Evolutionary conservation across 148 eudicot species (phyloP), one percentile per base, ranked within the genome.

Genomic region (Pharnaceum exiguum): DNA sequence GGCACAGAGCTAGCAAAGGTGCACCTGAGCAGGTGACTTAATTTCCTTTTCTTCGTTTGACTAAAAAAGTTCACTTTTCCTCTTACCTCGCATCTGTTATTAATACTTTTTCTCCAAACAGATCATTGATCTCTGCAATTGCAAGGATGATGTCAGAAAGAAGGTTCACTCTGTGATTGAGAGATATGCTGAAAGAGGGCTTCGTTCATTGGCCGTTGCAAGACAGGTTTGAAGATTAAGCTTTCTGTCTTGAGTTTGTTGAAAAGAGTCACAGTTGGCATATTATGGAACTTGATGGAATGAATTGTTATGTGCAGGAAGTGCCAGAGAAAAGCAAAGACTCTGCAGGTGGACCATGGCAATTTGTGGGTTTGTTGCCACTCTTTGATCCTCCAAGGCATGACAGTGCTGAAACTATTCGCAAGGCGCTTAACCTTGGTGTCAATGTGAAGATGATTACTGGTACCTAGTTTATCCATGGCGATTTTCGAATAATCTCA

Each of bases 351-450:
- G 82, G 73, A 40, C 91, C 97, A 33, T 90, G 97, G 97, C 84
- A 86, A 69, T 90, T 90, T 72, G 86, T 80, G 37, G 95, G 95
- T 13, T 60, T 90, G 66, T 69, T 90, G 62, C 81, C 97, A 22
- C 91, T 90, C 26, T 90, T 90, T 66, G 97, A 89, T 55, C 96
- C 96, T 68, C 96, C 96, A n/a, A 80, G 96, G 66, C 94, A 89
- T 21, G 96, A 89, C 72, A 90, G 95, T 78, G 88, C 88, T 43
- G 90, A 86, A 57, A 90, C 97, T 12, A 90, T 90, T 62, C 84
- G 96, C 49, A 77, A 77, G 84, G 96, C 96, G 42, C 87, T 89
- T 15, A 73, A 89, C 67, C 96, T 89, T 71, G 96, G 96, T 46
- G 96, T 89, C 28, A 89, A 89, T 69, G 96, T 89, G 43, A 89